Base-by-base conservation (phyloP, 2,329 filamentous ascomycete genomes). In the Hirsutella minnesotensis region DNA sequence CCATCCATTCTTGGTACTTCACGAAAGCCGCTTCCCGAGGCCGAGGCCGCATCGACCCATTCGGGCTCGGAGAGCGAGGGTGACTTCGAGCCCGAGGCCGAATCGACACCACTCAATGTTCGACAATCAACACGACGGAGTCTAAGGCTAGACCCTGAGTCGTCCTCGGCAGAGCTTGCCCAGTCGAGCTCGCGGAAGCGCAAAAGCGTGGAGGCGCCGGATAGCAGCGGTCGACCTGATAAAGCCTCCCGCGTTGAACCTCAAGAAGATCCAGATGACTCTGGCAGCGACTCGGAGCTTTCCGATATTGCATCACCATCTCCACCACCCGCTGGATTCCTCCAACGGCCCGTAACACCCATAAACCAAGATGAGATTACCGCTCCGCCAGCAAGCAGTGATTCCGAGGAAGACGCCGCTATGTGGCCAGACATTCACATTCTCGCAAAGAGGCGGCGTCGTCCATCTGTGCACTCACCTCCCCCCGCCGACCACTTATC, bases 31-130 rank as follows among this genome's bases (percentile, higher is more conserved):
- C 55, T 56, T 20, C 55, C 55, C n/a, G 53, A 63, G 54, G 60
- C 52, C 35, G 59, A 47, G 30, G 57, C 44, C 5, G 54, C 56
- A 24, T 57, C 59, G 46, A 54, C 40, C 50, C 55, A 54, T 45
- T 57, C 54, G 22, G 62, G 61, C 27, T 52, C 50, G 27, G 60
- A 66, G 10, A 65, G 73, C 19, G 69, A 73, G 41, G 50, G 61
- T 47, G 58, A 69, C 51, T 50, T 81, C 77, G 53, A 70, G 66
- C 41, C 81, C 72, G 79, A 84, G 44, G 79, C 77, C 22, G 79
- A 83, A 61, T 81, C 79, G 15, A 86, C 82, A 7, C 81, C 81
- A 3, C 53, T 82, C 21, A 73, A 77, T 45, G 55, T 52, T 24
- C 48, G 56, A 39, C 60, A 70, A 18, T 63, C 64, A 30, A 63